Conservation (phyloP, 371 early-diverging fungal genomes). For the Circinella minor region DNA sequence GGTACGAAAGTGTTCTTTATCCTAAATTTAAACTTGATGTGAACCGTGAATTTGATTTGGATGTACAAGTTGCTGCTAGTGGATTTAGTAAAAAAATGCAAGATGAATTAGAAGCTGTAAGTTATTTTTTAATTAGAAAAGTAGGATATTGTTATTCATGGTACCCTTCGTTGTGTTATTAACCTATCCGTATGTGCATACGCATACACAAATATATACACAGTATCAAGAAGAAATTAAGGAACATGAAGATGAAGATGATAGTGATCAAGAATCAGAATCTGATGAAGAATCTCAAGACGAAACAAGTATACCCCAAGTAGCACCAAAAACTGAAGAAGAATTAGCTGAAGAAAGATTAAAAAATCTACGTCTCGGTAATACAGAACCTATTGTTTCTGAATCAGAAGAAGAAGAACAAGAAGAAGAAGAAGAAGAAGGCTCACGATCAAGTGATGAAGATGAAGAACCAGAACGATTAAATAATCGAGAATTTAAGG, state of each 20-base stretch:
- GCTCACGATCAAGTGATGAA: no score
- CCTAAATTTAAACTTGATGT: constrained; percentile 88
- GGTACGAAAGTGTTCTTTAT: constrained; percentile 88
- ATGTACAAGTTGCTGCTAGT: constrained; percentile 94
- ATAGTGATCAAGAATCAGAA: constrained; percentile 37
- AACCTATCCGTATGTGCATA: no score
- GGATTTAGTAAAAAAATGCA: constrained; percentile 94
- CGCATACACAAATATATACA: neutral
- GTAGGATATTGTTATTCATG: neutral
- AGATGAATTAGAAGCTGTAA: constrained; percentile 80
- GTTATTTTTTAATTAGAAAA: constrained; percentile 13
- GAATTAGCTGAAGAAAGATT: constrained; percentile 24
- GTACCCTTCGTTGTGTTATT: no score
- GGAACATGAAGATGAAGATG: constrained; percentile 40
- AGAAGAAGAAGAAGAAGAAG: constrained; percentile 33
- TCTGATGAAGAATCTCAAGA: constrained; percentile 30
- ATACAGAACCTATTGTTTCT: constrained; percentile 38
- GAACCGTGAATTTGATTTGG: constrained; percentile 86
- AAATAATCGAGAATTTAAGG: constrained; percentile 64
- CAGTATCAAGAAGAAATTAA: constrained; percentile 59
- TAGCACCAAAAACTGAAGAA: constrained; percentile 8
- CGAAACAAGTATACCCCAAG: constrained; percentile 29
- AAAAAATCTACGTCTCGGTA: constrained; percentile 45
- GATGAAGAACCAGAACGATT: constrained; percentile 31
- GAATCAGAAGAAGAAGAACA: constrained; percentile 32